A percentile compares a stretch with the other conserved stretches of the same genome.
These are phyloP conservation scores for Ilex asprella DNA, from an alignment of 257 asterid species.

Conservation along the genomic window DNA sequence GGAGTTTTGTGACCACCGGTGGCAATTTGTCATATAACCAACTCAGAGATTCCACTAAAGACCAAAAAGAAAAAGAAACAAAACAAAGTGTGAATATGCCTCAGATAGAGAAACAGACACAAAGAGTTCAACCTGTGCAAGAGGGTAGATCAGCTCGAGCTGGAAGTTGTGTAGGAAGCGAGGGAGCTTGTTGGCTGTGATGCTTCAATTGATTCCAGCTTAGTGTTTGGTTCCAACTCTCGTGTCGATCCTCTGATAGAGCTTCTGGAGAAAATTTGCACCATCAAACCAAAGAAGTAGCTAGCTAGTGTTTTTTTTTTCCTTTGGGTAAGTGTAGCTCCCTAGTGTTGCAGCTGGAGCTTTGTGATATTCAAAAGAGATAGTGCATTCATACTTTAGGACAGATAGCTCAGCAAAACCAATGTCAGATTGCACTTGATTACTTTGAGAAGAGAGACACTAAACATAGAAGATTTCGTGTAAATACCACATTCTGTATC, in stretches of 20 bases:
- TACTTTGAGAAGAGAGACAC: no score
- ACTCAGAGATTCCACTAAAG: no score
- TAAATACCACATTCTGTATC: no score
- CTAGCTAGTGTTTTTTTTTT: no score
- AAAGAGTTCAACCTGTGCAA: slow-evolving; percentile 59
- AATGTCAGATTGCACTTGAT: no score
- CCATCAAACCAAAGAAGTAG: slow-evolving; percentile 2
- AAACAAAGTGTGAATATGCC: background rate
- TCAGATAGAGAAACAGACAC: background rate
- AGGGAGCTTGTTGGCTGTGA: slow-evolving; percentile 42
- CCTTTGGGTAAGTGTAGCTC: slow-evolving; percentile 5
- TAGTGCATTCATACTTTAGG: no score
- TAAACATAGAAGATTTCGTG: no score
- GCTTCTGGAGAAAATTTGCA: slow-evolving; percentile 40
- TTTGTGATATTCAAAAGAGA: no score
- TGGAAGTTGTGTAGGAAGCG: slow-evolving; percentile 87
- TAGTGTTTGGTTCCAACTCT: slow-evolving; percentile 45
- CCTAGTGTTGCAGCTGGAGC: slow-evolving; percentile 1
- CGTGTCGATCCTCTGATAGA: slow-evolving; percentile 45
- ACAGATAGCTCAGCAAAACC: no score
- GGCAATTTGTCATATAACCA: no score
- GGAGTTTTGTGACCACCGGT: no score
- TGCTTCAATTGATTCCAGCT: slow-evolving; percentile 50
- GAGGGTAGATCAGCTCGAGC: slow-evolving; percentile 92
- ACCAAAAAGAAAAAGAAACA: no score